Conservation (phyloP, 2,329 filamentous ascomycete species). For the Pestalotiopsis sp. region DNA sequence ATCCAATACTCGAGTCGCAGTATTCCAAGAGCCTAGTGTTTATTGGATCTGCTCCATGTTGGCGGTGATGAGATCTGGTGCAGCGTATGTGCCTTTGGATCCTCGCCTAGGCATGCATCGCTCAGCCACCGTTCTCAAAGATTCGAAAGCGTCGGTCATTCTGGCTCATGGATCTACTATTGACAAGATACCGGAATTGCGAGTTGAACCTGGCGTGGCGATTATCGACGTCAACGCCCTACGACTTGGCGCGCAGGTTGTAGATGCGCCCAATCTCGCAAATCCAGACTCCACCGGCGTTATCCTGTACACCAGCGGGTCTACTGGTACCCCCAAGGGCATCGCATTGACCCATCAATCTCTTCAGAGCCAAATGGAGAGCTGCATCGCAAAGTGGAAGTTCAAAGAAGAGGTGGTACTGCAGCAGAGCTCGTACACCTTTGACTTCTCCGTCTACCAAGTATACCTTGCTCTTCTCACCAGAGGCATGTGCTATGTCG, state of each 20-base stretch:
- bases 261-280: background rate
- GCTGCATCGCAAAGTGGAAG: background rate
- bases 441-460: too few species aligned
- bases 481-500: too few species aligned
- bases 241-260: background rate
- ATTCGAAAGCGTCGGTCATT: background rate
- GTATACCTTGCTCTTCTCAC: too few species aligned
- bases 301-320: constrained; percentile 25
- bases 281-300: constrained; percentile 14
- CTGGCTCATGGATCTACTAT: too few species aligned
- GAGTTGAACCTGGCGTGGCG: too few species aligned
- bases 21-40: constrained; percentile 40
- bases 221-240: constrained; percentile 7
- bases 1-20: constrained; percentile 35
- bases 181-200: constrained; percentile 12
- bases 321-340: constrained; percentile 34
- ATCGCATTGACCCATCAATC: constrained; percentile 24
- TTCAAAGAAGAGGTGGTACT: constrained; percentile 24
- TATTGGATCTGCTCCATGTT: constrained; percentile 42
- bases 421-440: too few species aligned
- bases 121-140: constrained; percentile 9
- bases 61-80: constrained; percentile 42
- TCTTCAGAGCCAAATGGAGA: constrained; percentile 7
- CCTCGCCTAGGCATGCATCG: constrained; percentile 18
- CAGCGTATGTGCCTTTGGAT: constrained; percentile 45